Base-by-base conservation (phyloP, 495 filamentous ascomycete genomes). In the Talaromyces ruber region DNA sequence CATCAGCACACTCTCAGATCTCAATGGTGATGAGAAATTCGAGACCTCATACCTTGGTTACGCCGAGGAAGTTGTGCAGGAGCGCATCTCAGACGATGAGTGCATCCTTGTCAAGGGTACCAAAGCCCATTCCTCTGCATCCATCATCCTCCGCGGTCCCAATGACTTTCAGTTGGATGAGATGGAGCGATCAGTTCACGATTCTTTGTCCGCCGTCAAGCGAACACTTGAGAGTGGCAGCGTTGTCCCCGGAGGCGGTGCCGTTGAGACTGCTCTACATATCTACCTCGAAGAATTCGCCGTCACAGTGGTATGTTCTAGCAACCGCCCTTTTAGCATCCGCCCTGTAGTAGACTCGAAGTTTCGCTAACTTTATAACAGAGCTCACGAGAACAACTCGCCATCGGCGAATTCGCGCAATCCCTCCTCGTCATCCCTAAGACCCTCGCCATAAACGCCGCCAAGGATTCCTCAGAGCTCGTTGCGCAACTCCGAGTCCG, bases 241-340 rank as follows among this genome's bases (percentile, higher is more conserved):
- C 75, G 93, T 99, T 62, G 94, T 99, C 34, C 94, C 94, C 34
- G 94, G 94, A 57, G 94, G 93, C 66, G 94, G 93, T 66, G 95
- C 94, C 12, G 95, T 97, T 21, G 94, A 99, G 80, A 98, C 94
- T n/a, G 94, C 94, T 26, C 82, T 99, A 60, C 94, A 97, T 78
- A 99, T 99, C 72, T 98, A 98, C 78, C 84, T 99, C 32, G 94
- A 99, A 80, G 96, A 99, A 75, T 98, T 96, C 76, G 94, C 94
- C n/a, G 93, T 93, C 67, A 97, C 94, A 60, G 92, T 99, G 60
- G 86, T 86, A 83, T 63, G 83, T 81, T n/a, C n/a, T n/a, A n/a
- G n/a, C n/a, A n/a, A n/a, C n/a, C n/a, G n/a, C n/a, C n/a, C n/a
- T n/a, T n/a, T n/a, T n/a, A n/a, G n/a, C n/a, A n/a, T n/a, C n/a